These are phyloP conservation scores for Xylaria bambusicola DNA, from an alignment of 495 filamentous ascomycete genomes.

Conservation along the genomic window DNA sequence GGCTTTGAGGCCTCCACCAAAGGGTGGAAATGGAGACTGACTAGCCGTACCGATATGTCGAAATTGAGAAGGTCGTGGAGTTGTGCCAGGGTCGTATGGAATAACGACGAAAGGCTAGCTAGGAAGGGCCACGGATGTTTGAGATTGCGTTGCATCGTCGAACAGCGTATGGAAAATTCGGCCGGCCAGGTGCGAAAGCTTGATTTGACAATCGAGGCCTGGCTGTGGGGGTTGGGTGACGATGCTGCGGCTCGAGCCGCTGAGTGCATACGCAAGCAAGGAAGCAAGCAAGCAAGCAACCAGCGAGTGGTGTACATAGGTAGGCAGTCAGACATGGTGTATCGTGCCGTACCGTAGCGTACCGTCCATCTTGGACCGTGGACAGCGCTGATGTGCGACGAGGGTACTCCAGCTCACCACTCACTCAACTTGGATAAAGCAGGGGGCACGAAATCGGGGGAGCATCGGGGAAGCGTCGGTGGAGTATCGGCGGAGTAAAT, in stretches of 20 bases:
- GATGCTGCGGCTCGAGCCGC: slow-evolving; percentile 22
- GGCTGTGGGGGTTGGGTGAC: slow-evolving; percentile 4
- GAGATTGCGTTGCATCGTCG: slow-evolving; percentile 19
- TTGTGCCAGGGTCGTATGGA: slow-evolving; percentile 13
- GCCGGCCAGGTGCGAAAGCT: slow-evolving; percentile 19
- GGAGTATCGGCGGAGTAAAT: slow-evolving; percentile 7
- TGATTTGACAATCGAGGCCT: slow-evolving; percentile 17
- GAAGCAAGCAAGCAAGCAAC: slow-evolving; percentile 4
- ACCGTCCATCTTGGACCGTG: too few relatives aligned
- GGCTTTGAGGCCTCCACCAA: slow-evolving; percentile 9
- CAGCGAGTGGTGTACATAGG: not conserved
- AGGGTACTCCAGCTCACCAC: not conserved
- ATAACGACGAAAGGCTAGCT: too few relatives aligned
- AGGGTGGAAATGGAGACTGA: not conserved
- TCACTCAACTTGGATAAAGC: not conserved
- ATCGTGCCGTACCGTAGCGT: too few relatives aligned
- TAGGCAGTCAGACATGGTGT: too few relatives aligned
- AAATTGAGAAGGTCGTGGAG: slow-evolving; percentile 11
- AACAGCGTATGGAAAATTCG: slow-evolving; percentile 18
- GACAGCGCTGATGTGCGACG: slow-evolving; percentile 1
- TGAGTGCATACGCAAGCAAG: slow-evolving; percentile 15
- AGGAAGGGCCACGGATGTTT: slow-evolving; percentile 1
- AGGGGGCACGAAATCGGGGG: too few relatives aligned
- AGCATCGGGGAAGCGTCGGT: too few relatives aligned
- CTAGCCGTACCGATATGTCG: slow-evolving; percentile 4